phyloP scores from a whole-genome alignment of 352 stramenopile species.

The Blastocystis sp. region DNA sequence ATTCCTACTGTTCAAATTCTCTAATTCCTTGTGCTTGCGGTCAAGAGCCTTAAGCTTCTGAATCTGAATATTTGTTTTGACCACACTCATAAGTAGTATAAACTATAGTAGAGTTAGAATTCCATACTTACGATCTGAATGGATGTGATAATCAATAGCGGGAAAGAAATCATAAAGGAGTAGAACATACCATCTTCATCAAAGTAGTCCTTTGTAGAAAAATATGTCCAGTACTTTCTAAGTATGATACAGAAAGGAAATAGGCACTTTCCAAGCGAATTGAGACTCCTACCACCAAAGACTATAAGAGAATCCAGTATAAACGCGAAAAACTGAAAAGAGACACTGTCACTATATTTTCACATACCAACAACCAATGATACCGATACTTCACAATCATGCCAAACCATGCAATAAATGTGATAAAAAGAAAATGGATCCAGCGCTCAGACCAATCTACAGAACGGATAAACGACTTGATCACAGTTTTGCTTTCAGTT shows the following conservation, averaged over 20 bases:
- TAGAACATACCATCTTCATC: conserved; percentile 50
- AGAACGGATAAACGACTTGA: neutral
- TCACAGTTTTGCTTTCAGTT: neutral
- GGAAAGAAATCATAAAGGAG: conserved; percentile 34
- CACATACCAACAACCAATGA: neutral
- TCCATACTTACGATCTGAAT: neutral
- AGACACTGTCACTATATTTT: neutral
- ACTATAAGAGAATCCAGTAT: conserved; percentile 10
- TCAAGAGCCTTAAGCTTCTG: neutral
- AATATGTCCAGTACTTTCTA: conserved; percentile 35
- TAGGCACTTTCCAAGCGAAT: neutral
- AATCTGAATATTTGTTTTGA: conserved; percentile 15
- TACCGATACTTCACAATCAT: neutral
- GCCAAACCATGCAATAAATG: neutral
- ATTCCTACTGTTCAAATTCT: neutral
- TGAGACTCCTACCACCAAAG: conserved; percentile 11
- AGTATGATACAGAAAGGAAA: neutral
- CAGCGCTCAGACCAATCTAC: conserved; percentile 32
- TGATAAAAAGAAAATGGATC: conserved; percentile 1
- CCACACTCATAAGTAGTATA: neutral
- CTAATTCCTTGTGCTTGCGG: conserved; percentile 6
- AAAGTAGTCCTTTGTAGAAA: conserved; percentile 36
- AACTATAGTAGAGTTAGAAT: neutral
- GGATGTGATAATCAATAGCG: neutral
- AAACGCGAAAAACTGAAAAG: conserved; percentile 30